These are phyloP conservation scores for Flaveria robusta DNA, from an alignment of 129 eudicot genomes.

Conservation along the genomic window DNA sequence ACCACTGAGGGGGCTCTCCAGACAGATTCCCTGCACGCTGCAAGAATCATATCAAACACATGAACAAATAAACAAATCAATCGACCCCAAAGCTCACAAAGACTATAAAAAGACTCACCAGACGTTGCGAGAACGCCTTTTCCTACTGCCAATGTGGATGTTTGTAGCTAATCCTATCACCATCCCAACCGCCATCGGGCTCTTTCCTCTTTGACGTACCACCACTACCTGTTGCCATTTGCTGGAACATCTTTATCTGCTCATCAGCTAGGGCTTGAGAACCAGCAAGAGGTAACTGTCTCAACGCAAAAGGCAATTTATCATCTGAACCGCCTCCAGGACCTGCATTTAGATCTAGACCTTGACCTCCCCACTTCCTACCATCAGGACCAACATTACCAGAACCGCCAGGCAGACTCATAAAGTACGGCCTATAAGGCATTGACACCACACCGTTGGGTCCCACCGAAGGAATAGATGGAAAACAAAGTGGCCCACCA, in stretches of 20 bases:
- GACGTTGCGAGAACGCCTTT: neutral
- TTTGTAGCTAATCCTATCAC: conserved; percentile 58
- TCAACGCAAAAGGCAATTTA: conserved; percentile 40
- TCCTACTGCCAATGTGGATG: conserved; percentile 68
- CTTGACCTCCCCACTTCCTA: conserved; percentile 69
- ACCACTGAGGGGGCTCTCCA: conserved; percentile 9
- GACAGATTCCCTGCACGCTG: conserved; percentile 16
- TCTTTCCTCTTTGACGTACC: conserved; percentile 75
- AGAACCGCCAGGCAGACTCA: conserved; percentile 55
- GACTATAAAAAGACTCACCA: conserved; percentile 17
- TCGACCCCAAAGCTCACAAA: neutral
- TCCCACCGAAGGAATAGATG: conserved; percentile 58
- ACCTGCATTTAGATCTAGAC: conserved; percentile 82
- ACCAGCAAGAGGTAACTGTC: conserved; percentile 55
- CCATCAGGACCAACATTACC: conserved; percentile 45
- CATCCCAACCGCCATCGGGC: conserved; percentile 72
- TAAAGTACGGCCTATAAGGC: conserved; percentile 61
- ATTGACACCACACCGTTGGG: conserved; percentile 46
- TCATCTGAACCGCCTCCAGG: conserved; percentile 62
- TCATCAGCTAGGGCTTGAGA: conserved; percentile 61
- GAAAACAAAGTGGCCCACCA: conserved; percentile 57
- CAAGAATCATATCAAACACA: neutral
- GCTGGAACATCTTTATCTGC: conserved; percentile 55
- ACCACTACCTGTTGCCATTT: conserved; percentile 42
- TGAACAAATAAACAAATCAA: neutral